These are phyloP conservation scores for Terfezia claveryi DNA, from an alignment of 495 filamentous ascomycete species.

Conservation along the genomic window DNA sequence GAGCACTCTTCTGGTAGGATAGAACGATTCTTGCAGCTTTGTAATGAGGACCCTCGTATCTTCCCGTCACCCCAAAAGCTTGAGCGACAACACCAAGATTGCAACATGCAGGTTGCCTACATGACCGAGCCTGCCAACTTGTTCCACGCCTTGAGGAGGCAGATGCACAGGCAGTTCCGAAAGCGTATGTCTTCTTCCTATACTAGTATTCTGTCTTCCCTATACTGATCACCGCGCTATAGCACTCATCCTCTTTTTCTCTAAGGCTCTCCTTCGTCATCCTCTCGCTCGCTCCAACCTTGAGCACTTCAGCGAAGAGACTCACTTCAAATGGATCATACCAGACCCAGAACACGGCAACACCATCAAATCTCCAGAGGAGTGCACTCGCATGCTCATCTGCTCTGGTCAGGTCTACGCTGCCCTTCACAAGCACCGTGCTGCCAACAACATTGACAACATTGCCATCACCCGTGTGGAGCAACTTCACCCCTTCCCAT, in stretches of 20 bases:
- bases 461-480: slow-evolving; percentile 87
- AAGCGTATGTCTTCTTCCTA: slow-evolving; percentile 48
- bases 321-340: slow-evolving; percentile 92
- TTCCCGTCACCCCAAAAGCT: slow-evolving; percentile 75
- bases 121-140: slow-evolving; percentile 82
- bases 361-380: slow-evolving; percentile 50
- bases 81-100: slow-evolving; percentile 94
- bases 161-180: slow-evolving; percentile 97
- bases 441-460: slow-evolving; percentile 59
- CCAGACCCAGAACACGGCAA: slow-evolving; percentile 60
- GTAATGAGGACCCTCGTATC: slow-evolving; percentile 88
- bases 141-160: slow-evolving; percentile 88
- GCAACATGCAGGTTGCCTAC: slow-evolving; percentile 96
- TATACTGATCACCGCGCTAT: slow-evolving; percentile 21
- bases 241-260: slow-evolving; percentile 95
- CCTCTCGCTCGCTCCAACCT: slow-evolving; percentile 71
- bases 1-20: slow-evolving; percentile 96
- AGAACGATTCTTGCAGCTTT: slow-evolving; percentile 92
- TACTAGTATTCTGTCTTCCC: not conserved
- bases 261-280: slow-evolving; percentile 80
- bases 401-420: slow-evolving; percentile 91
- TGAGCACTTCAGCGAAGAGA: slow-evolving; percentile 71
- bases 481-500: slow-evolving; percentile 96
- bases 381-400: slow-evolving; percentile 84
- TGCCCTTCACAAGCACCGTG: slow-evolving; percentile 74